phyloP scores from a whole-genome alignment of 495 filamentous ascomycete species.

The Talaromyces stipitatus region DNA sequence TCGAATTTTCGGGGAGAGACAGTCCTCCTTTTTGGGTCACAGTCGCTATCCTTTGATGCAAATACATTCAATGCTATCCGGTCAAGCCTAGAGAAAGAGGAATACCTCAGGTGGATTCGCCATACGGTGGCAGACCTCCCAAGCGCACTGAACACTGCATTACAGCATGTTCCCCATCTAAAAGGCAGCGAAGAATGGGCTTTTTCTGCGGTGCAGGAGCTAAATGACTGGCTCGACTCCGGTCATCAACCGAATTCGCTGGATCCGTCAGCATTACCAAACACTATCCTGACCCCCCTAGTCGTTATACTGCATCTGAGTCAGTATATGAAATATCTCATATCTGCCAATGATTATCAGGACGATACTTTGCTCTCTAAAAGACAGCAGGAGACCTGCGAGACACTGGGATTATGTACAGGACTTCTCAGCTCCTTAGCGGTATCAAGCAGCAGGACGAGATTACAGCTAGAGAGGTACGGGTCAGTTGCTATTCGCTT shows the following conservation, averaged over 20 bases:
- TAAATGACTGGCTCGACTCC: slow-evolving; percentile 16
- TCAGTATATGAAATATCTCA: slow-evolving; percentile 15
- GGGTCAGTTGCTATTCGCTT: slow-evolving; percentile 27
- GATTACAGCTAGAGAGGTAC: slow-evolving; percentile 17
- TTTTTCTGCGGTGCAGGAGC: slow-evolving; percentile 5
- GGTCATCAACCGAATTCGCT: too few relatives aligned
- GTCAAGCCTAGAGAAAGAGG: slow-evolving; percentile 16
- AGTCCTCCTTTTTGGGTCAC: slow-evolving; percentile 24
- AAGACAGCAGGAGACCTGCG: slow-evolving; percentile 9
- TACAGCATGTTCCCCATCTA: too few relatives aligned
- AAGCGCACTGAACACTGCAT: too few relatives aligned
- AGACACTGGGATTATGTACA: slow-evolving; percentile 33
- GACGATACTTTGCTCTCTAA: too few relatives aligned
- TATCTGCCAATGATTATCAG: slow-evolving; percentile 9
- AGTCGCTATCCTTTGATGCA: slow-evolving; percentile 24
- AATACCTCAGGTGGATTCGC: slow-evolving; percentile 21
- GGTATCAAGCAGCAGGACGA: slow-evolving; percentile 13
- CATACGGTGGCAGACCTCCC: slow-evolving; percentile 19
- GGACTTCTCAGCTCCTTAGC: slow-evolving; percentile 29
- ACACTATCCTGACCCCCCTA: slow-evolving; percentile 26
- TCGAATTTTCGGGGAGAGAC: too few relatives aligned
- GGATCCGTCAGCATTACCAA: slow-evolving; percentile 14
- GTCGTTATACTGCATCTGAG: slow-evolving; percentile 26
- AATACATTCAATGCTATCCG: slow-evolving; percentile 19
- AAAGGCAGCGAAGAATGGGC: too few relatives aligned